A percentile compares a stretch with the other conserved stretches of the same genome.
phyloP scores from a whole-genome alignment of 108 stramenopile genomes.

The Aurantiochytrium sp. region DNA sequence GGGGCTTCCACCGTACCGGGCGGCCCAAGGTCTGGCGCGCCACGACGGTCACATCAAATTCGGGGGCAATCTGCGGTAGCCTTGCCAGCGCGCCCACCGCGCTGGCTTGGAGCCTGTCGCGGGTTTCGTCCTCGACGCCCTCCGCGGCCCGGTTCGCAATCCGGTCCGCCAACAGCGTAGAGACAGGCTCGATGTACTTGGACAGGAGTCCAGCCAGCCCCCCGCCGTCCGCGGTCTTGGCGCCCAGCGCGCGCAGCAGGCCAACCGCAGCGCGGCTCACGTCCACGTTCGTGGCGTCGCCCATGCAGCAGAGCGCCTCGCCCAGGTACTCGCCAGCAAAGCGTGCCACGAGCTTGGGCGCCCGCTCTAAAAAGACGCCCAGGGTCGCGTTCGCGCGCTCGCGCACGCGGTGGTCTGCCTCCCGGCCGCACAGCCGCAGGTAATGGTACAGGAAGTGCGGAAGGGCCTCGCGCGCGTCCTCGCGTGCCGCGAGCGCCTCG shows the following conservation, averaged over 20 bases:
- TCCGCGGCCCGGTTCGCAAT: not conserved
- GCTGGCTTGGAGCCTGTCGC: not conserved
- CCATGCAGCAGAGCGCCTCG: constrained; percentile 3
- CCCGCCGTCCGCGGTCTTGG: too few relatives aligned
- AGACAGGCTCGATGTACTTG: not conserved
- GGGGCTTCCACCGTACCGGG: not conserved
- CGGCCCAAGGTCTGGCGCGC: not conserved
- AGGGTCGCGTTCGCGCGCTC: not conserved
- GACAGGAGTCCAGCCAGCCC: not conserved
- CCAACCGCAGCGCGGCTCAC: not conserved
- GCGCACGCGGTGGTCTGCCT: not conserved
- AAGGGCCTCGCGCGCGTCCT: not conserved
- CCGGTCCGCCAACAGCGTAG: not conserved
- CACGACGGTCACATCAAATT: not conserved
- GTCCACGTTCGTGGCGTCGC: not conserved
- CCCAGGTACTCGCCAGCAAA: not conserved
- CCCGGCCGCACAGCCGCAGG: not conserved
- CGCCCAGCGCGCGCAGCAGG: not conserved
- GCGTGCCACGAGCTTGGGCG: not conserved
- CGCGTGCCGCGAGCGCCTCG: not conserved
- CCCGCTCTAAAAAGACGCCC: not conserved
- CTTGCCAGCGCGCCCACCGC: not conserved
- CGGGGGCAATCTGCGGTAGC: not conserved
- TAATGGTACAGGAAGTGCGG: not conserved
- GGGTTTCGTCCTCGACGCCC: not conserved